A percentile compares a stretch with the other conserved stretches of the same genome.
phyloP scores from a whole-genome alignment of 2,329 filamentous ascomycete genomes.

The Colletotrichum tofieldiae region DNA sequence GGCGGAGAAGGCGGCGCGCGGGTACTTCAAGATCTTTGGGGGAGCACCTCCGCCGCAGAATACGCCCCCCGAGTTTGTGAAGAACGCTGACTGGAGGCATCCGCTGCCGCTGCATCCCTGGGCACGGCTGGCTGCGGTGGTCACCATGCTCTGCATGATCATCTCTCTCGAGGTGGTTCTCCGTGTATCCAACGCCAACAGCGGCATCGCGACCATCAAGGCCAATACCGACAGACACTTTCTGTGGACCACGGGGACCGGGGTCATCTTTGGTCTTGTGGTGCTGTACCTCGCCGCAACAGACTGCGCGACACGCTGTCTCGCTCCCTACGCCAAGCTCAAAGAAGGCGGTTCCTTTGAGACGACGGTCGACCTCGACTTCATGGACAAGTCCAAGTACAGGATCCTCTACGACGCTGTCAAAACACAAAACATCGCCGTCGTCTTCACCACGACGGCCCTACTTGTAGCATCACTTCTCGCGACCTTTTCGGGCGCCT shows the following conservation, averaged over 20 bases:
- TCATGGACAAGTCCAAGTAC: slow-evolving; percentile 51
- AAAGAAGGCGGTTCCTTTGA: slow-evolving; percentile 48
- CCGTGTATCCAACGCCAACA: slow-evolving; percentile 48
- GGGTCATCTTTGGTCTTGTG: slow-evolving; percentile 49
- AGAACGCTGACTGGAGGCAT: slow-evolving; percentile 48
- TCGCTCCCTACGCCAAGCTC: slow-evolving; percentile 54
- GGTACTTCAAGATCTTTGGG: slow-evolving; percentile 48
- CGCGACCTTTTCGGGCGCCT: slow-evolving; percentile 50
- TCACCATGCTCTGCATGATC: slow-evolving; percentile 51
- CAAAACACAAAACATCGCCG: slow-evolving; percentile 48
- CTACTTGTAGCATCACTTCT: slow-evolving; percentile 51
- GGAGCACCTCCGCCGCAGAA: slow-evolving; percentile 37
- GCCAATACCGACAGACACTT: slow-evolving; percentile 50
- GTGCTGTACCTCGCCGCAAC: slow-evolving; percentile 51
- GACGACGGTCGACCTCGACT: slow-evolving; percentile 51
- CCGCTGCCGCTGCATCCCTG: slow-evolving; percentile 50
- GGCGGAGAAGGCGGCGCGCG: slow-evolving; percentile 41
- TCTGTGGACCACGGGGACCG: slow-evolving; percentile 54
- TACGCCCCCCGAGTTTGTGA: slow-evolving; percentile 37
- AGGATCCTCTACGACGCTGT: slow-evolving; percentile 49
- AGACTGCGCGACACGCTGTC: slow-evolving; percentile 52
- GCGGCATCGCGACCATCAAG: slow-evolving; percentile 51
- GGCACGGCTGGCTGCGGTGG: slow-evolving; percentile 48
- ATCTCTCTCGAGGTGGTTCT: slow-evolving; percentile 54
- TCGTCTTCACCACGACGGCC: slow-evolving; percentile 48